A percentile compares a stretch with the other conserved stretches of the same genome.
Evolutionary conservation across 129 eudicot species (phyloP).

Genomic region (Lactuca saligna): DNA sequence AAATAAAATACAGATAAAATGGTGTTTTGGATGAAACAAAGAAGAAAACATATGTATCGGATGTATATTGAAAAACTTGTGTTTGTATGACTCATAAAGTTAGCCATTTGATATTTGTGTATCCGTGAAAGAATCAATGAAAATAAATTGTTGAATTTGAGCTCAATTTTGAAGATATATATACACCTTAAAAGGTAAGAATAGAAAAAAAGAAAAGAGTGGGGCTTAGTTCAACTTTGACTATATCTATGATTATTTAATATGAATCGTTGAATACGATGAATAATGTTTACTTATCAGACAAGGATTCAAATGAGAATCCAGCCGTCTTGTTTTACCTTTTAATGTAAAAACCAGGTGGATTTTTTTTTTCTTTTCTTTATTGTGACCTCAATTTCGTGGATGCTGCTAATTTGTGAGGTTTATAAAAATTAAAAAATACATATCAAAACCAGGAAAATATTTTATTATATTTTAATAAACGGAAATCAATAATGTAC

Average conservation of each 20-base stretch:
- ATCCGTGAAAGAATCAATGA: not conserved
- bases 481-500: no score
- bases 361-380: not conserved
- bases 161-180: not conserved
- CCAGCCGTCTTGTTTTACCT: not conserved
- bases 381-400: not conserved
- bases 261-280: not conserved
- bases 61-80: not conserved
- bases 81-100: not conserved
- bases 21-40: constrained; percentile 24
- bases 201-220: no score
- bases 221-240: not conserved
- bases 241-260: not conserved
- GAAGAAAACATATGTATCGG: constrained; percentile 22
- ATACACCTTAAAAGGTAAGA: not conserved
- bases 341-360: not conserved
- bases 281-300: not conserved
- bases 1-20: constrained; percentile 11
- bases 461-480: no score
- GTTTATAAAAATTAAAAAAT: no score
- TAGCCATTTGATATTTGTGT: not conserved
- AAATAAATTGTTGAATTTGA: not conserved
- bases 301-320: not conserved
- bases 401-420: not conserved
- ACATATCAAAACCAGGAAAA: no score